phyloP scores from a whole-genome alignment of 352 stramenopile genomes.

The Phytopythium ostracodes region DNA sequence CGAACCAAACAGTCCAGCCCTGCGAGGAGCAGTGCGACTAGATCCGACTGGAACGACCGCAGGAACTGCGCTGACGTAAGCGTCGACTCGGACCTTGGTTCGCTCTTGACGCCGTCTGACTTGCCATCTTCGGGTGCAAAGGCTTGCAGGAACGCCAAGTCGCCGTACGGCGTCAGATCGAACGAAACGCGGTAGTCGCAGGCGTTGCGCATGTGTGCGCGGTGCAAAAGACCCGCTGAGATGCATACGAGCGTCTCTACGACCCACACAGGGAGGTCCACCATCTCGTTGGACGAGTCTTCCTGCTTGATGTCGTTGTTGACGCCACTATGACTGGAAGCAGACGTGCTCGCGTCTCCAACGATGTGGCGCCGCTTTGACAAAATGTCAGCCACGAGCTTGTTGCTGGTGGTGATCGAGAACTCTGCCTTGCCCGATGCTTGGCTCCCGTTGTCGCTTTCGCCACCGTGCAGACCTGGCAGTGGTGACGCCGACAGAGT shows the following conservation, averaged over 20 bases:
- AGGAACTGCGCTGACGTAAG: constrained; percentile 46
- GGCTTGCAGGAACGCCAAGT: constrained; percentile 68
- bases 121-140: constrained; percentile 52
- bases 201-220: constrained; percentile 65
- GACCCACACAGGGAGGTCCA: constrained; percentile 59
- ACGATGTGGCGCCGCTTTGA: constrained; percentile 34
- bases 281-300: constrained; percentile 26
- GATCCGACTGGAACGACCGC: constrained; percentile 51
- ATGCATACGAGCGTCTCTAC: constrained; percentile 68
- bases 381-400: constrained; percentile 39
- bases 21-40: constrained; percentile 48
- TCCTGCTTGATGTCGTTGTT: constrained; percentile 16
- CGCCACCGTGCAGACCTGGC: constrained; percentile 1
- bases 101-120: constrained; percentile 16
- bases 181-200: constrained; percentile 81
- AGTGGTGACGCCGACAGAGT: constrained; percentile 26
- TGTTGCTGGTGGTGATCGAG: constrained; percentile 38
- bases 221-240: constrained; percentile 62
- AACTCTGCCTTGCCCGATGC: constrained; percentile 26
- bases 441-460: constrained; percentile 3
- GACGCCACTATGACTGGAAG: constrained; percentile 4
- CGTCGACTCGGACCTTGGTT: constrained; percentile 14
- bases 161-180: constrained; percentile 76
- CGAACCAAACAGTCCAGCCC: constrained; percentile 47
- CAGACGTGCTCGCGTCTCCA: constrained; percentile 7